phyloP scores from a whole-genome alignment of 176 grass and related monocot genomes.

The Dactylis glomerata region DNA sequence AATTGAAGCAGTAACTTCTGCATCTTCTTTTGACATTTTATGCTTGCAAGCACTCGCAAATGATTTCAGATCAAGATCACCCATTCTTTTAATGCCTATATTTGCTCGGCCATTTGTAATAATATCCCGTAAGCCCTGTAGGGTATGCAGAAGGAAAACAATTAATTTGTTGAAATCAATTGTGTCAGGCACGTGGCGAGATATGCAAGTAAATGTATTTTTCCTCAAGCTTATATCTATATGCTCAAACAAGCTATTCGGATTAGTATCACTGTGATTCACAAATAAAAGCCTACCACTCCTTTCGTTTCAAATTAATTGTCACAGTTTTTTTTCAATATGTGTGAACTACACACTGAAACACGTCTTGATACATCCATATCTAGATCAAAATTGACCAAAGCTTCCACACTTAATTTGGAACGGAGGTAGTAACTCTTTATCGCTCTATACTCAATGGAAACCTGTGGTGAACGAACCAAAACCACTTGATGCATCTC shows the following conservation, averaged over 20 bases:
- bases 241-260: background rate
- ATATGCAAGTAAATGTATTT: background rate
- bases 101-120: background rate
- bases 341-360: too few species aligned
- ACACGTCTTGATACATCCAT: too few species aligned
- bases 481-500: background rate
- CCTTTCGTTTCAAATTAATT: too few species aligned
- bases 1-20: constrained; percentile 12
- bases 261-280: background rate
- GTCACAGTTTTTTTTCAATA: too few species aligned
- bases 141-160: background rate
- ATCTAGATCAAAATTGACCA: too few species aligned
- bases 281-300: background rate
- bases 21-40: constrained; percentile 39
- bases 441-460: background rate
- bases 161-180: background rate
- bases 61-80: constrained; percentile 50
- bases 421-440: too few species aligned
- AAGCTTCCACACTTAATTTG: too few species aligned
- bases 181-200: background rate
- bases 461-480: background rate
- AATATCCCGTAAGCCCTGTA: background rate
- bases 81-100: constrained; percentile 55
- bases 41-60: constrained; percentile 42
- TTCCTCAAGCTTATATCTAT: background rate